phyloP scores from a whole-genome alignment of 2,329 filamentous ascomycete species.

The Fusarium algeriense region DNA sequence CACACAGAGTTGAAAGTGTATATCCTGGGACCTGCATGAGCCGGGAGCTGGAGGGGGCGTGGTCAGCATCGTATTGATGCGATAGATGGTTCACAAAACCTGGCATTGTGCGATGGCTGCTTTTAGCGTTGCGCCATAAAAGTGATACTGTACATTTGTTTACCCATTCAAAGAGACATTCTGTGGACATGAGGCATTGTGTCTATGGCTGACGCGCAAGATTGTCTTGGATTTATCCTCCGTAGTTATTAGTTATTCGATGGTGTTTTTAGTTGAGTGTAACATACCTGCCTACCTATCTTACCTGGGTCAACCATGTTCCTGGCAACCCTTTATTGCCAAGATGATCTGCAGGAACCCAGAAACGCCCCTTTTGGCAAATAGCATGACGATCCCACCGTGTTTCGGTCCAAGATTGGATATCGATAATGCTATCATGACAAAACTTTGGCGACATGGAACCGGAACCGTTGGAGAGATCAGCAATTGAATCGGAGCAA shows the following conservation, averaged over 20 bases:
- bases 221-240: conserved; percentile 29
- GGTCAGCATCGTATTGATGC: conserved; percentile 22
- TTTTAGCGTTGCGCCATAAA: conserved; percentile 19
- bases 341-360: conserved; percentile 41
- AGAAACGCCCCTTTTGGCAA: conserved; percentile 11
- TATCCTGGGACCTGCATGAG: conserved; percentile 37
- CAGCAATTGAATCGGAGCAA: background rate
- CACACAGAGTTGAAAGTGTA: conserved; percentile 1
- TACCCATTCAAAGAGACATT: conserved; percentile 11
- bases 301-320: conserved; percentile 11
- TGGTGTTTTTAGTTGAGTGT: conserved; percentile 17
- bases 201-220: conserved; percentile 11
- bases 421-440: background rate
- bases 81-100: conserved; percentile 9
- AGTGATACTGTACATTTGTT: background rate
- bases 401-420: conserved; percentile 6
- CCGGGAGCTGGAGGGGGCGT: conserved; percentile 6
- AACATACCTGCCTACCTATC: conserved; percentile 5
- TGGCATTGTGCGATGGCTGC: conserved; percentile 10
- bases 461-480: conserved; percentile 9
- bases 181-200: conserved; percentile 1
- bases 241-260: conserved; percentile 3
- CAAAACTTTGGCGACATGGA: background rate
- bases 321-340: conserved; percentile 20
- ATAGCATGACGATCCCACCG: conserved; percentile 8